Base-by-base conservation (phyloP, 1,284 basidiomycete species). In the Microbotryum intermedium region DNA sequence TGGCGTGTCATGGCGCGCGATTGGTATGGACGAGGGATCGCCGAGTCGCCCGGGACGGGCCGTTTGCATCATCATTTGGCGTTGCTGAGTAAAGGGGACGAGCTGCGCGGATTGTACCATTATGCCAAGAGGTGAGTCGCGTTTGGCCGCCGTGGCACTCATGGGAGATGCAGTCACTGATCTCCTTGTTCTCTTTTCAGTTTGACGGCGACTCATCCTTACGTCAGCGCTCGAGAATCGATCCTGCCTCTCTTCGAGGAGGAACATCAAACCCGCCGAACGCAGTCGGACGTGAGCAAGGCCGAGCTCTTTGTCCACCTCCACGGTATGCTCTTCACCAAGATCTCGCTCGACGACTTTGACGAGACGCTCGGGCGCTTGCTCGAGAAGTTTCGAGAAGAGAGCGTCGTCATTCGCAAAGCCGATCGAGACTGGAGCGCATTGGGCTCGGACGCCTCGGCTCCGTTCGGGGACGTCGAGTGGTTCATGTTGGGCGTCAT, bases 61-160 rank as follows among this genome's bases (percentile, higher is more conserved):
- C 85, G 92, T 68, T 77, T 97, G 52, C 94, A 98, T 73, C 90
- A 97, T 73, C 90, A 97, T 73, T 77, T 98, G n/a, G 95, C 91
- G 2, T 75, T 95, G 59, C 79, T 98, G 52, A 87, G 85, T 69
- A 85, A 87, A 60, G 82, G 81, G 1, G 89, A 94, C 69, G 92
- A 95, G 67, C 75, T 93, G n/a, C 80, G 85, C 9, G 84, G 85
- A 0, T 80, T 97, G 11, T 94, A 98, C 73, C 94, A 97, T 74
- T 94, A 93, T 68, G 82, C 85, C n/a, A 97, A 97, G 77, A 94
- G 90, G 90, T 90, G 44, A 55, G 81, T 76, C 1, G 48, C 48
- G 44, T 7, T 49, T 30, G 58, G 45, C 39, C 43, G 50, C 11
- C 28, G 51, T 21, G 68, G 90, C 90, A 72, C 26, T 26, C 29